A percentile compares a stretch with the other conserved stretches of the same genome.
phyloP scores from a whole-genome alignment of 2,329 filamentous ascomycete genomes.

The Verticillium tricorpus region DNA sequence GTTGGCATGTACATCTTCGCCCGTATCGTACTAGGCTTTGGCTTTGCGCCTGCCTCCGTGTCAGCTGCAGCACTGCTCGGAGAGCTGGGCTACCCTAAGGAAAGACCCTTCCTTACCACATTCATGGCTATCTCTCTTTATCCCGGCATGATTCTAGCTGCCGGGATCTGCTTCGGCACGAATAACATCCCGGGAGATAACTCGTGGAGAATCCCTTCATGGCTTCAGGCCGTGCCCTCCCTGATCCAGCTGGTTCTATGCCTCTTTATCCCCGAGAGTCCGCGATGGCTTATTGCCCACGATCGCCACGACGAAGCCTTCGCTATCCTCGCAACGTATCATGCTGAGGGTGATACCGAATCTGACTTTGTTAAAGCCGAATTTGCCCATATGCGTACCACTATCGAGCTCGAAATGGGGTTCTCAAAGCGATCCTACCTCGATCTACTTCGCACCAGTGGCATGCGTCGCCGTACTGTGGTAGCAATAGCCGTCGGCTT shows the following conservation, averaged over 20 bases:
- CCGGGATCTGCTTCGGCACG: conserved; percentile 44
- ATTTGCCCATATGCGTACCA: conserved; percentile 53
- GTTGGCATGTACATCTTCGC: conserved; percentile 52
- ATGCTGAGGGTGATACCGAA: conserved; percentile 38
- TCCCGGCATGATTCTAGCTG: conserved; percentile 31
- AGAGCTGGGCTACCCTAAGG: conserved; percentile 57
- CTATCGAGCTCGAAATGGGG: conserved; percentile 50
- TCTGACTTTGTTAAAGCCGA: conserved; percentile 54
- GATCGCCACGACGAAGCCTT: conserved; percentile 64
- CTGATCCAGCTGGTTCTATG: conserved; percentile 64
- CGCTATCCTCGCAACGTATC: conserved; percentile 45
- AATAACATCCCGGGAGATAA: conserved; percentile 29
- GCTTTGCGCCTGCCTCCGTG: conserved; percentile 54
- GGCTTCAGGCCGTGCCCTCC: conserved; percentile 65
- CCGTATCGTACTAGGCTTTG: conserved; percentile 54
- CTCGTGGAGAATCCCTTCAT: conserved; percentile 66
- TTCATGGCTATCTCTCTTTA: conserved; percentile 39
- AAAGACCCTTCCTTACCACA: conserved; percentile 52
- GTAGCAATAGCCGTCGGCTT: conserved; percentile 45
- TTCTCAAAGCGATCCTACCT: conserved; percentile 45
- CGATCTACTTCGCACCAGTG: conserved; percentile 43
- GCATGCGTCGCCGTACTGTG: conserved; percentile 43
- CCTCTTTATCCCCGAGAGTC: conserved; percentile 75
- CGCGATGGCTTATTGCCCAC: conserved; percentile 71
- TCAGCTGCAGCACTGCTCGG: conserved; percentile 53